phyloP scores from a whole-genome alignment of 805 yeast species.

The Myxozyma nipponensis region DNA sequence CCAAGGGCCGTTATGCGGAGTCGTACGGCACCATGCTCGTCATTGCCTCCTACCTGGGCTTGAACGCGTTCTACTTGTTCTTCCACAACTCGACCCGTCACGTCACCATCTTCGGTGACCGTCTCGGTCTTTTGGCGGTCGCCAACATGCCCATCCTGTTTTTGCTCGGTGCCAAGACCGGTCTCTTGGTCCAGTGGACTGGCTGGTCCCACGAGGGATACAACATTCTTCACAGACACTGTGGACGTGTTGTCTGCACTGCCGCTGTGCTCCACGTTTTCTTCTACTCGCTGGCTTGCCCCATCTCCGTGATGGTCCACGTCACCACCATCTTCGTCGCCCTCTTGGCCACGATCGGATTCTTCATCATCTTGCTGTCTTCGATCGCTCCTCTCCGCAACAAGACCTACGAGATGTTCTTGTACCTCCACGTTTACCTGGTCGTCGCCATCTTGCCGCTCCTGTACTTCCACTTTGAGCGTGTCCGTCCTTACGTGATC shows the following conservation, averaged over 20 bases:
- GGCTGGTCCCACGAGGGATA: slow-evolving; percentile 30
- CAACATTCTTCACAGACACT: slow-evolving; percentile 28
- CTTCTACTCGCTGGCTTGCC: slow-evolving; percentile 25
- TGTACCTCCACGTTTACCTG: slow-evolving; percentile 26
- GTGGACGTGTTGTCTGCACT: slow-evolving; percentile 26
- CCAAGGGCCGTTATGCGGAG: slow-evolving; percentile 26
- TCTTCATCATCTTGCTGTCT: slow-evolving; percentile 24
- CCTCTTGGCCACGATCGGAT: slow-evolving; percentile 21
- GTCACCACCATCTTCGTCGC: slow-evolving; percentile 28
- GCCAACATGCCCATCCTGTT: slow-evolving; percentile 27
- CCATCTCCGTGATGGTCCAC: slow-evolving; percentile 26
- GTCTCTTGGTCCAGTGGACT: slow-evolving; percentile 27
- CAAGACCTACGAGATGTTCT: slow-evolving; percentile 27
- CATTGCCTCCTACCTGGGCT: slow-evolving; percentile 25
- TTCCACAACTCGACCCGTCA: slow-evolving; percentile 25
- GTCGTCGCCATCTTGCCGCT: slow-evolving; percentile 28
- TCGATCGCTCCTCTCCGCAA: slow-evolving; percentile 27
- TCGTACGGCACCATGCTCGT: slow-evolving; percentile 28
- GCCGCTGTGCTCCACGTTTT: slow-evolving; percentile 27
- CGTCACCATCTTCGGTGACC: slow-evolving; percentile 27
- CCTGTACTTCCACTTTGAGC: slow-evolving; percentile 27
- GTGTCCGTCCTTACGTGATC: slow-evolving; percentile 28
- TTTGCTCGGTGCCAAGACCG: slow-evolving; percentile 29
- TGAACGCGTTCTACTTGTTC: slow-evolving; percentile 24
- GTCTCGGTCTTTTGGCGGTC: slow-evolving; percentile 27